Evolutionary conservation across 352 stramenopile species (phyloP).

Genomic region (Pythium diclinum): DNA sequence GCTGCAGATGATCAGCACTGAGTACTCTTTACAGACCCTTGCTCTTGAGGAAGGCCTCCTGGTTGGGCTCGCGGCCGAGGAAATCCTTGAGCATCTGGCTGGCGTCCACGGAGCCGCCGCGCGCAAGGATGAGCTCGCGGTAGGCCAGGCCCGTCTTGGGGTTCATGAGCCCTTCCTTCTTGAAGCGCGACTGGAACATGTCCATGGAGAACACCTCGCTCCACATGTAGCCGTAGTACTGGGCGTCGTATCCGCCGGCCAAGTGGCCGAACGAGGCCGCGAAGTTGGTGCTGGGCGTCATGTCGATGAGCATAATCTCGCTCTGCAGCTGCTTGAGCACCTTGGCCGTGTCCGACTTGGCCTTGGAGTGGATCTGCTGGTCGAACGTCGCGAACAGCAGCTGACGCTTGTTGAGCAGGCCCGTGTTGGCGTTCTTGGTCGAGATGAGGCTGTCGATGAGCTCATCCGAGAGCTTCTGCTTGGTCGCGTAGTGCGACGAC

Average conservation of each 20-base stretch:
- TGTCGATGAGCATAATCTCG: constrained; percentile 87
- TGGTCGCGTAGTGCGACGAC: constrained; percentile 81
- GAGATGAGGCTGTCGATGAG: constrained; percentile 79
- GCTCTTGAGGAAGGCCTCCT: constrained; percentile 80
- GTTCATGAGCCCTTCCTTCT: constrained; percentile 84
- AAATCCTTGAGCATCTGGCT: constrained; percentile 80
- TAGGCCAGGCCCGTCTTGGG: constrained; percentile 75
- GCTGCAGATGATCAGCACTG: too few relatives aligned
- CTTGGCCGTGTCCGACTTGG: constrained; percentile 77
- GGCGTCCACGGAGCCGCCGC: constrained; percentile 76
- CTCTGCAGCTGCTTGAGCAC: constrained; percentile 78
- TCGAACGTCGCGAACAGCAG: constrained; percentile 80
- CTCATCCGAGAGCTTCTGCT: constrained; percentile 78
- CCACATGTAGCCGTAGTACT: constrained; percentile 91
- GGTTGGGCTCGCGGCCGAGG: constrained; percentile 68
- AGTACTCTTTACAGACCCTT: constrained; percentile 48
- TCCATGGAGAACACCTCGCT: constrained; percentile 88
- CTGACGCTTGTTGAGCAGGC: constrained; percentile 81
- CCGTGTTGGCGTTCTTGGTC: constrained; percentile 84
- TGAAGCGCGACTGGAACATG: constrained; percentile 88
- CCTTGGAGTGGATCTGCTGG: constrained; percentile 81
- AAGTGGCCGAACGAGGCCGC: constrained; percentile 83
- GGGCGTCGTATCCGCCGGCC: constrained; percentile 67
- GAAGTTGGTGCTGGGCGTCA: constrained; percentile 84
- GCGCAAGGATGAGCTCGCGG: constrained; percentile 83